These are phyloP conservation scores for Chamaenerion angustifolium DNA, from an alignment of 345 rosid genomes.

Conservation along the genomic window DNA sequence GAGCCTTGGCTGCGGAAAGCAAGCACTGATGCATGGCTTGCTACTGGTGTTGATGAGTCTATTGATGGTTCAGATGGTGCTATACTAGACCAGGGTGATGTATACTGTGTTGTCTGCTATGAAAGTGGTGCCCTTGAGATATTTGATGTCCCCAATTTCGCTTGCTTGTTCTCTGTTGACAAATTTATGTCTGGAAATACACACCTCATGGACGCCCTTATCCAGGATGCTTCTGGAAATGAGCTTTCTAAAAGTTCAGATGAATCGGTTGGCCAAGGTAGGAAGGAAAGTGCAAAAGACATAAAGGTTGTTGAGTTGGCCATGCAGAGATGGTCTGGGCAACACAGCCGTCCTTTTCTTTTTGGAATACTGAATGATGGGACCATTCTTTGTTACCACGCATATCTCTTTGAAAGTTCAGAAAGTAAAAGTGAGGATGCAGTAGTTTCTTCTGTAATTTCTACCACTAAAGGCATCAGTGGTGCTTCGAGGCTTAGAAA, in stretches of 20 bases:
- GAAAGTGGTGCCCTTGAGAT: conserved; percentile 77
- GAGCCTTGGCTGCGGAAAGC: conserved; percentile 96
- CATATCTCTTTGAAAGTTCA: conserved; percentile 70
- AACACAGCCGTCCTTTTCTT: conserved; percentile 76
- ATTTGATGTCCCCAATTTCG: conserved; percentile 85
- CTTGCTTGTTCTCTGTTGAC: conserved; percentile 69
- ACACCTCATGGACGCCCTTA: conserved; percentile 52
- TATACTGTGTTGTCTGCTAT: conserved; percentile 81
- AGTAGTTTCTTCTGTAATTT: conserved; percentile 26
- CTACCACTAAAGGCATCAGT: conserved; percentile 24
- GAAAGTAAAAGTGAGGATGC: conserved; percentile 48
- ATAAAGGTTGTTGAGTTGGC: conserved; percentile 74
- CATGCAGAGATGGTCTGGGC: conserved; percentile 91
- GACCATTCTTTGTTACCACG: conserved; percentile 88
- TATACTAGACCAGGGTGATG: conserved; percentile 77
- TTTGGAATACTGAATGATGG: conserved; percentile 89
- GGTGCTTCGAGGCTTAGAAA: conserved; percentile 74
- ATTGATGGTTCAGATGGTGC: conserved; percentile 83
- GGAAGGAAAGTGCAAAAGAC: conserved; percentile 47
- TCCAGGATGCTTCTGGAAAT: conserved; percentile 27
- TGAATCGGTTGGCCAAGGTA: conserved; percentile 35
- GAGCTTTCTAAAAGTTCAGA: conserved; percentile 28
- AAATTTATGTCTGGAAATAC: conserved; percentile 71
- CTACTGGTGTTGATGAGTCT: conserved; percentile 72
- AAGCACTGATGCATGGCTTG: conserved; percentile 96